Evolutionary conservation across 75 land plant genomes (phyloP).

Genomic region (Cunninghamia lanceolata): DNA sequence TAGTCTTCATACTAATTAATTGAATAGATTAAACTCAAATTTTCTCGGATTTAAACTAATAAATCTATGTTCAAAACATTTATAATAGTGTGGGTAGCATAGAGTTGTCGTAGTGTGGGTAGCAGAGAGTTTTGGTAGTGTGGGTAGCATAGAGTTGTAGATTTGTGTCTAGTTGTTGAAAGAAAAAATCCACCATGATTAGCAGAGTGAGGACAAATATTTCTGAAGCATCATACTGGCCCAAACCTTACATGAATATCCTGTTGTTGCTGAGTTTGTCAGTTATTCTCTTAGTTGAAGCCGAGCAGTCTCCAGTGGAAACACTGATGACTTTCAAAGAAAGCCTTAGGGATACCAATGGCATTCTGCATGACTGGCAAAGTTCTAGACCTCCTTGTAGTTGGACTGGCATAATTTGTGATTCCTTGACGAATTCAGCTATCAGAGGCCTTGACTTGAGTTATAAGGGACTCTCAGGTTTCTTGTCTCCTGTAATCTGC

Average conservation of each 20-base stretch:
- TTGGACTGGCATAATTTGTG: slow-evolving; percentile 12
- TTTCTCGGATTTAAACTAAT: background rate
- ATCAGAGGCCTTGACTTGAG: slow-evolving; percentile 8
- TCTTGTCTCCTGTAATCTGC: slow-evolving; percentile 20
- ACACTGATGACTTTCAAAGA: background rate
- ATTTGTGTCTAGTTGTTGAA: background rate
- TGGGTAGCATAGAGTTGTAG: background rate
- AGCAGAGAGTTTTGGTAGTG: too few relatives aligned
- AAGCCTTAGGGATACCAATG: background rate
- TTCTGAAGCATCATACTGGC: background rate
- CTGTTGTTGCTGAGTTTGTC: background rate
- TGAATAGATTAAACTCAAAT: too few relatives aligned
- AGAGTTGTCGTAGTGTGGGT: background rate
- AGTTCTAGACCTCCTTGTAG: background rate
- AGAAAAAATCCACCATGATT: background rate
- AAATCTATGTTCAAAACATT: background rate
- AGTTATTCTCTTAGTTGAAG: background rate
- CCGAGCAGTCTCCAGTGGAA: background rate
- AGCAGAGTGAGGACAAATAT: background rate
- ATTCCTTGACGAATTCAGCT: slow-evolving; percentile 1
- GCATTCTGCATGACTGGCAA: background rate
- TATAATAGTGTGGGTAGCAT: background rate
- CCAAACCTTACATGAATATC: background rate
- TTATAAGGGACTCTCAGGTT: slow-evolving; percentile 12
- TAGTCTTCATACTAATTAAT: too few relatives aligned